Conservation (phyloP, 2,329 filamentous ascomycete genomes). For the Mycosphaerelloides madeirae region DNA sequence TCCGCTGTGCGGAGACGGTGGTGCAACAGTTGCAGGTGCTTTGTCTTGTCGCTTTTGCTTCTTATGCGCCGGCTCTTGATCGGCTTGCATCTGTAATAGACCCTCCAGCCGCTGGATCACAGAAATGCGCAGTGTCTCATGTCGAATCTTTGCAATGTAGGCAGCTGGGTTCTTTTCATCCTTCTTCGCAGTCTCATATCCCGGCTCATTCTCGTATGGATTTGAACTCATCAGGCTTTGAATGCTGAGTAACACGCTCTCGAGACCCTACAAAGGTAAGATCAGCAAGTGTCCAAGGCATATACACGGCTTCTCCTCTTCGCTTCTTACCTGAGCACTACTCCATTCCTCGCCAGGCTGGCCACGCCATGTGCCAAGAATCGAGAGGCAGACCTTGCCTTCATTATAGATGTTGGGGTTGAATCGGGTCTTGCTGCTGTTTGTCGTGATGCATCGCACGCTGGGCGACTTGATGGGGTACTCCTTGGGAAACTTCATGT, state of each 20-base stretch:
- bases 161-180: constrained; percentile 23
- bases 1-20: constrained; percentile 8
- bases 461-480: constrained; percentile 67
- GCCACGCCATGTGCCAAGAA: constrained; percentile 78
- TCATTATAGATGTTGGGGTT: constrained; percentile 93
- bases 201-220: constrained; percentile 66
- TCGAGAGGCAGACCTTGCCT: constrained; percentile 84
- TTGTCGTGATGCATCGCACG: constrained; percentile 73
- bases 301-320: too few species aligned
- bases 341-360: constrained; percentile 93
- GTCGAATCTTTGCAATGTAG: constrained; percentile 63
- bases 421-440: constrained; percentile 81
- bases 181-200: constrained; percentile 60
- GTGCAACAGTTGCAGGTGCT: constrained; percentile 1
- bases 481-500: constrained; percentile 51
- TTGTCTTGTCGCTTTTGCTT: constrained; percentile 15
- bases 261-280: too few species aligned
- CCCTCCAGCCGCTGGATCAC: constrained; percentile 81
- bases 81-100: constrained; percentile 61
- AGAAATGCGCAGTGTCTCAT: constrained; percentile 81
- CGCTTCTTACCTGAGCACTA: too few species aligned
- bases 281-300: too few species aligned
- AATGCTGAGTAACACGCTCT: constrained; percentile 91
- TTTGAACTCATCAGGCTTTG: constrained; percentile 93
- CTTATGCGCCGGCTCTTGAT: constrained; percentile 16